Evolutionary conservation across 2,329 filamentous ascomycete species (phyloP), one percentile per base, ranked within the genome.

Genomic region (Epicoccum nigrum): DNA sequence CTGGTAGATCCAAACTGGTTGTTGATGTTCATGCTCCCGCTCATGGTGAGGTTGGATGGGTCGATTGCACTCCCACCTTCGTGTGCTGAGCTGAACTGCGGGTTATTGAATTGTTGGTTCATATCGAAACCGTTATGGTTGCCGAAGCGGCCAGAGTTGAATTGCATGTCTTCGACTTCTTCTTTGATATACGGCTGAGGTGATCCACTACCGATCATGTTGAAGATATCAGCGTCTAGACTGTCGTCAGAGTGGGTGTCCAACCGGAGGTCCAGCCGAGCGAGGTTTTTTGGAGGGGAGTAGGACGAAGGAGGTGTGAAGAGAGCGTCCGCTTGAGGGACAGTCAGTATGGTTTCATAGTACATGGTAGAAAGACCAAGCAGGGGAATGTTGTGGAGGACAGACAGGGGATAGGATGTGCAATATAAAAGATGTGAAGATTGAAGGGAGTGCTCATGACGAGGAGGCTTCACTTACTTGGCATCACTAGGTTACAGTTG

Each of bases 41-140:
- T 81, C 85, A 93, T 89, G 62, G 85, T 85, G 53, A 97, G 82
- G 57, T 94, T 90, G 55, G 90, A 93, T 9, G 93, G 93, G 69
- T 97, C 90, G 67, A 97, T 82, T 58, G 81, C 75, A 35, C 62
- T 62, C 17, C 67, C 66, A 37, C 69, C 69, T 33, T 69, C 70
- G 19, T 72, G 68, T 31, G 65, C 60, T 37, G 75, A 71, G 55
- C 74, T 78, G 71, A 83, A 83, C 55, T 80, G 76, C 57, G 77
- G 74, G 55, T 72, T 72, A 47, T 68, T 67, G 59, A 64, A 73
- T 59, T 82, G 81, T 49, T 81, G 80, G 51, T 74, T 72, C 74
- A 84, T 81, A 48, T 76, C 74, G 65, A 78, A 81, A 55, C 76
- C 75, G 60, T 75, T 75, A 56, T 80, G 76, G 56, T 74, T 75